Evolutionary conservation across 164 flowering plant genomes (phyloP), one percentile per base, ranked within the genome.

Genomic region (Paratinospora sagittata): DNA sequence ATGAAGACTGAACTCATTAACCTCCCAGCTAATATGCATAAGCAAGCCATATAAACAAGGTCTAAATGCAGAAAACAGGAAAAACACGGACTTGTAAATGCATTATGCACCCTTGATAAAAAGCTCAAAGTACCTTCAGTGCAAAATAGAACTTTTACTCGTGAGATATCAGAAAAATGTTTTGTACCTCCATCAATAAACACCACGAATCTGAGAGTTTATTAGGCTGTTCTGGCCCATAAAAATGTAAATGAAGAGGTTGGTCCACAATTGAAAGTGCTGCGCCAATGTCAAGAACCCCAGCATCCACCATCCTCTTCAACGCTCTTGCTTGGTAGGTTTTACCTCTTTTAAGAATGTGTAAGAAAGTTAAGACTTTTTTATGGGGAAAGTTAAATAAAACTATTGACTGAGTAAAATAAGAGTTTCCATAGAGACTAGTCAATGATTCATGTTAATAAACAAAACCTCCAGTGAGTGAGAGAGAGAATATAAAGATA

Each of bases 281-380:
- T 63, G 80, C 72, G 67, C 73, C 75, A 21, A 73, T 63, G 73
- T 81, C 84, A 78, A 82, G 78, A 71, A 76, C 70, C 24, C 87
- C 85, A 16, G 75, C 76, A 68, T 78, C 80, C 55, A 84, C 84
- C 87, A 84, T 84, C 79, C 77, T 81, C 73, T 81, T 82, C 79
- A 84, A 72, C 27, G 82, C 83, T 79, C 85, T 81, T 65, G 82
- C 85, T 78, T 84, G 87, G 63, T 73, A 81, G 62, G 34, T 69
- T 61, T 76, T 84, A 70, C 84, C 87, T 72, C 87, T 84, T 68
- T 27, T 27, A 73, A 19, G 73, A 71, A 64, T 39, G 26, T 3
- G 45, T 11, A 41, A 27, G 65, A 55, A 60, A 24, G 74, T 24
- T 63, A 36, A 71, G 8, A 16, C 21, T n/a, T 36, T 27, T 62